These are phyloP conservation scores for Neodidymelliopsis sp. DNA, from an alignment of 2,329 filamentous ascomycete species.

Conservation along the genomic window DNA sequence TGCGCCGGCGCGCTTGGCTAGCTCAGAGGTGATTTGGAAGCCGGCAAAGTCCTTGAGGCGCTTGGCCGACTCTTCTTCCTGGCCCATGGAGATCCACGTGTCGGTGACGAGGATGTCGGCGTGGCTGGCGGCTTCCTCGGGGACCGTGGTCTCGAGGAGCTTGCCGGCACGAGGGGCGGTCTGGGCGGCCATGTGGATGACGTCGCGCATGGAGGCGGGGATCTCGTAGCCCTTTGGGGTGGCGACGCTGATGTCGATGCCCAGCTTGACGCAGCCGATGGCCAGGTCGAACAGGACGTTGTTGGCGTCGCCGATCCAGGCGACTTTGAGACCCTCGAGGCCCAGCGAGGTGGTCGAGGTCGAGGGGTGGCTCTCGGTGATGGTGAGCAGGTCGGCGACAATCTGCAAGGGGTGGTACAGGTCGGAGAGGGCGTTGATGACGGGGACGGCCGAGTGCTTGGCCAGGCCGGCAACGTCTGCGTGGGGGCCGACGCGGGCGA, in stretches of 20 bases:
- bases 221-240: conserved; percentile 87
- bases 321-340: conserved; percentile 84
- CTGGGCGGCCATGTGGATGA: conserved; percentile 72
- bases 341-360: conserved; percentile 63
- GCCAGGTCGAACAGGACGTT: conserved; percentile 96
- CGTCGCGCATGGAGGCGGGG: conserved; percentile 72
- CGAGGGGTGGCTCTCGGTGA: conserved; percentile 77
- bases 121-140: conserved; percentile 83
- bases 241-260: conserved; percentile 85
- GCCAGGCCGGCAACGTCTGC: conserved; percentile 58
- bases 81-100: conserved; percentile 98
- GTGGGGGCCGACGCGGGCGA: conserved; percentile 62
- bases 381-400: conserved; percentile 91
- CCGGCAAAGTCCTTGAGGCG: conserved; percentile 82
- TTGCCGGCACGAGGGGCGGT: conserved; percentile 66
- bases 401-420: conserved; percentile 94
- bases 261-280: conserved; percentile 85
- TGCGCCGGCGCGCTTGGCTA: conserved; percentile 84
- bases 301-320: conserved; percentile 96
- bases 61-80: conserved; percentile 83
- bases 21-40: conserved; percentile 88
- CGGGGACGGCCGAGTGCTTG: conserved; percentile 57
- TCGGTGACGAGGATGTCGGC: conserved; percentile 94
- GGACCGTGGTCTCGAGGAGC: conserved; percentile 77
- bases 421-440: conserved; percentile 74